Evolutionary conservation across 306 rosid species (phyloP), one percentile per base, ranked within the genome.

Genomic region (Hippophae gyantsensis): DNA sequence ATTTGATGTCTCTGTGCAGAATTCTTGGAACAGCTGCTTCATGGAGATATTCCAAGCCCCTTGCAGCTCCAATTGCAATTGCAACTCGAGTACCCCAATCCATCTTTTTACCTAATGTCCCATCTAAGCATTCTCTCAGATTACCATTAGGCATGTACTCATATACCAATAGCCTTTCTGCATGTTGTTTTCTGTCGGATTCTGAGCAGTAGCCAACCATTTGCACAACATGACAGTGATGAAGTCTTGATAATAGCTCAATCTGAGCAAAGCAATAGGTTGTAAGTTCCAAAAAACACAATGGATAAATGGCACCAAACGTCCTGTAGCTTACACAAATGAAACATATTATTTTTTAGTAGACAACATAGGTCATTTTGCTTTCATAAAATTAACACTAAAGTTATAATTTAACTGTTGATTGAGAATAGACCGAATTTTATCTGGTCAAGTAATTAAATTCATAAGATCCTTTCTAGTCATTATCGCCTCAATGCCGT

Each of bases 1-100:
- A 92, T 76, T 88, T 92, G 65, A 92, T 93, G 78, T 92, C 96
- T 68, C 96, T 76, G 69, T 92, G 99, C 55, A 92, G 84, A 72
- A 92, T 82, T 79, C 83, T 86, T 57, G 99, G 99, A 73, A 93
- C 99, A 71, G 96, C 99, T 54, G 99, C 96, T 54, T 87, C 99
- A 70, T 92, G 99, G 61, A 92, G 96, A 86, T 92, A 92, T 67
- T 92, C 99, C 77, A 92, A 74, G 42, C 95, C 99, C 63, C 93
- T 85, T 48, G 99, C 99, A 69, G 99, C 93, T 78, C 99, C 99
- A 56, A 88, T 76, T 58, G 99, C 99, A 72, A 85, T 82, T 7
- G 75, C 61, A 71, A 92, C 93, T n/a, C 99, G 89, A 58, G 90
- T 73, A 48, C 68, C 50, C 96, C 96, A 92, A 71, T 80, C 89